These are phyloP conservation scores for Paraleonurus japonicus DNA, from an alignment of 257 asterid species.

Conservation along the genomic window DNA sequence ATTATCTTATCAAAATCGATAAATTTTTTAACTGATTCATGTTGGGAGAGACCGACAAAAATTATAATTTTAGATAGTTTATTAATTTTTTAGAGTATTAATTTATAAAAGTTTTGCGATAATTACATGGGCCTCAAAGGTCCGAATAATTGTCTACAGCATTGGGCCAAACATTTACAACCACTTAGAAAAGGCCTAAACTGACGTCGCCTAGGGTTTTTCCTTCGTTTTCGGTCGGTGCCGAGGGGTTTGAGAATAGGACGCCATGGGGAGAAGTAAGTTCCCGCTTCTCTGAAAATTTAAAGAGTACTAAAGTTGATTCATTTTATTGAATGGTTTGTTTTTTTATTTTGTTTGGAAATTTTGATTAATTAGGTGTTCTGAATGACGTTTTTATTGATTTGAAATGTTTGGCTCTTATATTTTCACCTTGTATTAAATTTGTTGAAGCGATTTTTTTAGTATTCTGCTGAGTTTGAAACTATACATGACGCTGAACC, in stretches of 20 bases:
- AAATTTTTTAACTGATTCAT: too few species aligned
- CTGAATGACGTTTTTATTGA: neutral
- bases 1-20: too few species aligned
- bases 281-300: neutral
- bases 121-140: neutral
- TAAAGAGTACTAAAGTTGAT: neutral
- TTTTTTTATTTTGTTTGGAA: neutral
- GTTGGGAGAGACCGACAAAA: too few species aligned
- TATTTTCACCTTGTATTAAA: neutral
- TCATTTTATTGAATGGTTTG: neutral
- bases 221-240: neutral
- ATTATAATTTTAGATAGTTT: too few species aligned
- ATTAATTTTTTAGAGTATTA: too few species aligned
- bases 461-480: neutral
- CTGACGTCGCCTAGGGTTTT: neutral
- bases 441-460: neutral
- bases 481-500: neutral
- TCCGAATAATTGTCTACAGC: neutral
- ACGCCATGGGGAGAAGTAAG: slow-evolving; percentile 35
- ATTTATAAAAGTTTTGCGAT: too few species aligned
- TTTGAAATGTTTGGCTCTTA: neutral
- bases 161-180: neutral
- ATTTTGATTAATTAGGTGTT: neutral
- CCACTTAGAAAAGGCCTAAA: neutral
- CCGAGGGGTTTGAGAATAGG: slow-evolving; percentile 10